Evolutionary conservation across 1,284 basidiomycete genomes (phyloP).

Genomic region (Meira miltonrushii): DNA sequence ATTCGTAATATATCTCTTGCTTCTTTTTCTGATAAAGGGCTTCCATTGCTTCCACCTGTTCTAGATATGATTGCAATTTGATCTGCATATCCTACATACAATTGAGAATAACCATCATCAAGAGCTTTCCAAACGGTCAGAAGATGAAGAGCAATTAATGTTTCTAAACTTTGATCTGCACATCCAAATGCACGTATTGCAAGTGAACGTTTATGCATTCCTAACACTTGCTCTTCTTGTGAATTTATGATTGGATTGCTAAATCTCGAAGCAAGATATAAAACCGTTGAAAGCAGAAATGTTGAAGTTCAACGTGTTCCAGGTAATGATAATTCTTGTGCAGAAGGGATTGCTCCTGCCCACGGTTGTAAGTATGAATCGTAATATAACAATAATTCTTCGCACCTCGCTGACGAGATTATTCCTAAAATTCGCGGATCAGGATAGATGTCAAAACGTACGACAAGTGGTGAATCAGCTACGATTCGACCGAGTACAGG

Average conservation of each 20-base stretch:
- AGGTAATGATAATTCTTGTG: too few relatives aligned
- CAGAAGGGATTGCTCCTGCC: background rate
- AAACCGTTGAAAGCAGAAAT: background rate
- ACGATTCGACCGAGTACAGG: background rate
- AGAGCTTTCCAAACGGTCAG: conserved; percentile 30
- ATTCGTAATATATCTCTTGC: conserved; percentile 24
- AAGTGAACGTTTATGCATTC: conserved; percentile 22
- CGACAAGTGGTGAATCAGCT: background rate
- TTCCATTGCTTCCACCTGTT: background rate
- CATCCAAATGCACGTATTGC: conserved; percentile 23
- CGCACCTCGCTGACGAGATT: background rate
- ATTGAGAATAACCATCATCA: conserved; percentile 27
- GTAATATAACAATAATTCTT: conserved; percentile 2
- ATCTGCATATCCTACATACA: conserved; percentile 31
- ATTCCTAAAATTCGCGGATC: background rate
- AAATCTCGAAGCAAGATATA: conserved; percentile 25
- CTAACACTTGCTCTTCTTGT: conserved; percentile 12
- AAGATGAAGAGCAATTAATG: conserved; percentile 26
- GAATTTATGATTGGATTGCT: conserved; percentile 15
- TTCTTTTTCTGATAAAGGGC: conserved; percentile 12
- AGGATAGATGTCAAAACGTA: background rate
- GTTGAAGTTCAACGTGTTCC: background rate
- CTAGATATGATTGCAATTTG: conserved; percentile 12
- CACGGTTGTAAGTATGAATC: background rate
- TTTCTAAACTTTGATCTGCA: conserved; percentile 26